Conservation (phyloP, 805 yeast genomes). For the Torulaspora indica region DNA sequence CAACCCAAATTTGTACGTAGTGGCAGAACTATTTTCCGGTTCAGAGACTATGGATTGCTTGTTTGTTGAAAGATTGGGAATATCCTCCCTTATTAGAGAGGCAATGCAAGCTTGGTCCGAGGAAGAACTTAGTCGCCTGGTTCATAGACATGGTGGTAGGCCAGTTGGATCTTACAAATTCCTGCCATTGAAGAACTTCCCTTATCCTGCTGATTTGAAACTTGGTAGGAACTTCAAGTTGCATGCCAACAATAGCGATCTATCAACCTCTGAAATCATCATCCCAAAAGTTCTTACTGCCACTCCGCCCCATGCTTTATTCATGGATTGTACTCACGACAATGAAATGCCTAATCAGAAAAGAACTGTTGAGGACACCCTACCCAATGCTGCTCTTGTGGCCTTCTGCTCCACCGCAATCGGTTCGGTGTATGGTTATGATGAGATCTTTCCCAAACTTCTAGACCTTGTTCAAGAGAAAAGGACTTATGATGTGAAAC, state of each 20-base stretch:
- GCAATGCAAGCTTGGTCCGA: conserved; percentile 97
- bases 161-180: conserved; percentile 90
- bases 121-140: conserved; percentile 75
- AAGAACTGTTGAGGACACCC: conserved; percentile 88
- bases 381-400: conserved; percentile 92
- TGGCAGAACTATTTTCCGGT: conserved; percentile 91
- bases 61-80: conserved; percentile 86
- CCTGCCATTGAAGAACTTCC: conserved; percentile 68
- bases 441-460: conserved; percentile 80
- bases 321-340: conserved; percentile 98
- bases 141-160: conserved; percentile 90
- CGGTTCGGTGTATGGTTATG: conserved; percentile 92
- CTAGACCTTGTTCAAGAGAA: conserved; percentile 76
- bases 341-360: conserved; percentile 85
- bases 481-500: conserved; percentile 50
- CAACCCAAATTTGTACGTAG: conserved; percentile 84
- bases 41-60: conserved; percentile 85
- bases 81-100: conserved; percentile 84
- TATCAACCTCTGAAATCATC: conserved; percentile 53
- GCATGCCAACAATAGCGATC: conserved; percentile 18
- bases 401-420: conserved; percentile 90
- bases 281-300: conserved; percentile 62
- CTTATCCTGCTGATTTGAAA: conserved; percentile 55
- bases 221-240: conserved; percentile 30
- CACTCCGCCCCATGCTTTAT: conserved; percentile 84